phyloP scores from a whole-genome alignment of 345 rosid genomes.

The Aethionema arabicum region DNA sequence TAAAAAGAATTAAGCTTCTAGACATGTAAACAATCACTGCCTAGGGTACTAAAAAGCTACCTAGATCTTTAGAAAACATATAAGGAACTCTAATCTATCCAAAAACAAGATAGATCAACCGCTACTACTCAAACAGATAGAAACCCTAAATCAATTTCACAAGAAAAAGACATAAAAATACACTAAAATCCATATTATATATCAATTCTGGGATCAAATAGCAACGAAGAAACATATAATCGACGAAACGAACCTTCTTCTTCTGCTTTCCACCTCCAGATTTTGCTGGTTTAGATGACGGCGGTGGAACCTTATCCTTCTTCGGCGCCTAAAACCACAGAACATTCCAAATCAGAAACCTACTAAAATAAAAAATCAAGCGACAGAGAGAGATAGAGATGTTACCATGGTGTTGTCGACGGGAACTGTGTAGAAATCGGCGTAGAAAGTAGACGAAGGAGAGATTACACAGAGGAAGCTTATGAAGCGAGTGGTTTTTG shows the following conservation, averaged over 20 bases:
- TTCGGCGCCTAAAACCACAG: conserved; percentile 45
- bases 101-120: background rate
- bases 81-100: too few species aligned
- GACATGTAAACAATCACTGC: background rate
- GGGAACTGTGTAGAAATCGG: conserved; percentile 18
- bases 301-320: conserved; percentile 56
- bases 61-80: background rate
- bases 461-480: conserved; percentile 7
- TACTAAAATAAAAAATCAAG: background rate
- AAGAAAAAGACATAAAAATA: background rate
- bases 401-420: conserved; percentile 28
- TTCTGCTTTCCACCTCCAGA: conserved; percentile 60
- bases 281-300: conserved; percentile 55
- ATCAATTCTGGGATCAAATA: background rate
- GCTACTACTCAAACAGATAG: background rate
- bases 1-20: background rate
- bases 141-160: background rate
- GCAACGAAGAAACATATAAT: background rate
- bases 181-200: background rate
- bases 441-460: background rate
- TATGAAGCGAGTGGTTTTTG: background rate
- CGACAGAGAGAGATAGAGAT: background rate
- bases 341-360: background rate
- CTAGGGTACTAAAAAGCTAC: conserved; percentile 5
- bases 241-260: conserved; percentile 42